phyloP scores from a whole-genome alignment of 441 rosid genomes.

The Adansonia grandidieri region DNA sequence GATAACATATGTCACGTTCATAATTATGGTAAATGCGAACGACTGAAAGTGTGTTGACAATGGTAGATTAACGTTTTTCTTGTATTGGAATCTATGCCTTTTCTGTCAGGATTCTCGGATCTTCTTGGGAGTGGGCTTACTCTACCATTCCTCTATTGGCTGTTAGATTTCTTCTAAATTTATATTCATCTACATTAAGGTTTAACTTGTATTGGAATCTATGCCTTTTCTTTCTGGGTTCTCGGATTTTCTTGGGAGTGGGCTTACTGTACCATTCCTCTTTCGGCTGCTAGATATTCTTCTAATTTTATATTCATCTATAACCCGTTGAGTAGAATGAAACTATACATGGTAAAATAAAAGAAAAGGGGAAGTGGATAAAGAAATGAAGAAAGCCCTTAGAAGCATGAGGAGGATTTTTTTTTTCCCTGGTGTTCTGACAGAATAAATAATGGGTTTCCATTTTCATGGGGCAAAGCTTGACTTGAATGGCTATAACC shows the following conservation, averaged over 20 bases:
- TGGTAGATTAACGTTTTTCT: too few relatives aligned
- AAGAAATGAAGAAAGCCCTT: background rate
- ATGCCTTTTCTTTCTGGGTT: too few relatives aligned
- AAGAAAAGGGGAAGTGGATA: background rate
- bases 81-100: too few relatives aligned
- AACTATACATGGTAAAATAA: background rate
- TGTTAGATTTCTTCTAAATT: background rate
- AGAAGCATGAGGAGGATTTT: background rate
- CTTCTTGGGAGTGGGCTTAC: too few relatives aligned
- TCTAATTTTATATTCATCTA: background rate
- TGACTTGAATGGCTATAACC: conserved; percentile 16
- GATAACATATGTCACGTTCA: background rate
- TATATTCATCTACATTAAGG: background rate
- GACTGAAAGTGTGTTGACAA: too few relatives aligned
- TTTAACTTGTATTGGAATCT: too few relatives aligned
- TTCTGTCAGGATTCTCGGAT: too few relatives aligned
- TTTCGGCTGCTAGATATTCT: too few relatives aligned
- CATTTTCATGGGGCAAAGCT: conserved; percentile 1
- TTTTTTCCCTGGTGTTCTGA: background rate
- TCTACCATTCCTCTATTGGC: background rate
- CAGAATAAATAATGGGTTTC: background rate
- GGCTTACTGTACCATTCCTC: too few relatives aligned
- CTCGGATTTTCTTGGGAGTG: too few relatives aligned
- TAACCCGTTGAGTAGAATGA: background rate
- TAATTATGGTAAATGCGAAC: too few relatives aligned